Conservation (phyloP, 805 yeast genomes). For the Torulaspora indica region DNA sequence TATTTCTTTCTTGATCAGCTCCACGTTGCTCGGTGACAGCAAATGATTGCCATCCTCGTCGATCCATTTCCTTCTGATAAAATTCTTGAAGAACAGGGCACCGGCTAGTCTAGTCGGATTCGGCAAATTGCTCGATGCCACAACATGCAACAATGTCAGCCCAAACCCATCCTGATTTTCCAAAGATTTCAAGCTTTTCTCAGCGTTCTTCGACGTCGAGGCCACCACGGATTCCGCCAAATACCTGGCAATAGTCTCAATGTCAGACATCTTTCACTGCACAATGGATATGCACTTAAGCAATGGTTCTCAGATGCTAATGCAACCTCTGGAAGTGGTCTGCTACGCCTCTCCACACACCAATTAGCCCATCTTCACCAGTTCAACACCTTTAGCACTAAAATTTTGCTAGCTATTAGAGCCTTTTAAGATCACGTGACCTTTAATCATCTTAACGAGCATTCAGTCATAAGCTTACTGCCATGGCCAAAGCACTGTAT, state of each 20-base stretch:
- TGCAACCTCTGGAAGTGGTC: background rate
- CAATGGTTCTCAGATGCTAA: background rate
- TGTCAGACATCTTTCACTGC: constrained; percentile 40
- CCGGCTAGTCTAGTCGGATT: constrained; percentile 73
- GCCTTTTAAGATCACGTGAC: constrained; percentile 2
- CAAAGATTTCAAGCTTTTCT: constrained; percentile 52
- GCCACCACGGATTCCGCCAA: constrained; percentile 64
- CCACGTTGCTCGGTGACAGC: constrained; percentile 57
- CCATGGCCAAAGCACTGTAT: constrained; percentile 9
- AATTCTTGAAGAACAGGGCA: constrained; percentile 84
- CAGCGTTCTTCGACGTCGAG: constrained; percentile 61
- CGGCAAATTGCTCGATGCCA: constrained; percentile 55
- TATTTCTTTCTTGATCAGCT: constrained; percentile 66
- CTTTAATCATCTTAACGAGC: constrained; percentile 7
- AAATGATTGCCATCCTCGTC: constrained; percentile 81
- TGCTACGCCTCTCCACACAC: too few relatives aligned
- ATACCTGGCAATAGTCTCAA: constrained; percentile 49
- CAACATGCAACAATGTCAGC: constrained; percentile 66
- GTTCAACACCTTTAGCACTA: too few relatives aligned
- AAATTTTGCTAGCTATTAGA: constrained; percentile 4
- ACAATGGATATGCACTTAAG: too few relatives aligned
- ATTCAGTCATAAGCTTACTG: constrained; percentile 9
- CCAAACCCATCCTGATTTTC: constrained; percentile 75
- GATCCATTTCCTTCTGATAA: constrained; percentile 80
- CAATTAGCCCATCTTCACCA: too few relatives aligned